Base-by-base conservation (phyloP, 257 asterid genomes). In the Solanum medicagineum region DNA sequence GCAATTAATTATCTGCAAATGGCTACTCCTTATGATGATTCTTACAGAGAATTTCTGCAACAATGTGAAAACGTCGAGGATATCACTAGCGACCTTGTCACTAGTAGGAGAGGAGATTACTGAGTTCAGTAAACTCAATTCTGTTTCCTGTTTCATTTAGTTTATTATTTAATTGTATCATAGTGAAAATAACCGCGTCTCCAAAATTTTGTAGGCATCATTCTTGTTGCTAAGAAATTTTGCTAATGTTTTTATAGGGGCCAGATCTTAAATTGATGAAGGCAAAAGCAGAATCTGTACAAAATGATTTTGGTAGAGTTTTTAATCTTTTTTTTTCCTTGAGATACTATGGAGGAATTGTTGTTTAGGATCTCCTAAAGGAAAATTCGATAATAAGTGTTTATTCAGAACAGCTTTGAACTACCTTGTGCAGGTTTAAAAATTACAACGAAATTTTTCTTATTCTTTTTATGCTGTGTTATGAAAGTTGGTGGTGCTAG, bases 1-100 rank as follows among this genome's bases (percentile, higher is more conserved):
- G 86, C 86, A 14, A 29, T 66, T 44, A 69, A 69, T 36, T 70
- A 68, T 68, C 65, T 84, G 86, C 86, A 19, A 55, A 32, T 26
- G 68, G 86, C 81, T 29, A 74, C 65, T 8, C 81, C 86, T 19
- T 84, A 84, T 68, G 13, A 84, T 36, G 86, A 84, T 69, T 84
- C 86, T 22, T 84, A 84, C n/a, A 84, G 81, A 54, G 22, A 24
- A 65, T 56, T 13, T 45, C 81, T 84, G 26, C 81, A 84, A 84
- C 44, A 66, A 19, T 84, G 86, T 26, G 86, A 69, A 53, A 51
- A 69, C n/a, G 42, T 68, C 51, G 81, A 69, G 36, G 81, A 69
- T 32, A 51, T 84, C 16, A 74, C 65, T 57, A 20, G 19, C 47
- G n/a, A 68, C 81, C 81, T 84, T 10, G 69, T 53, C 81, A 53